phyloP scores from a whole-genome alignment of 805 yeast genomes.

The Starmera dryadoides region DNA sequence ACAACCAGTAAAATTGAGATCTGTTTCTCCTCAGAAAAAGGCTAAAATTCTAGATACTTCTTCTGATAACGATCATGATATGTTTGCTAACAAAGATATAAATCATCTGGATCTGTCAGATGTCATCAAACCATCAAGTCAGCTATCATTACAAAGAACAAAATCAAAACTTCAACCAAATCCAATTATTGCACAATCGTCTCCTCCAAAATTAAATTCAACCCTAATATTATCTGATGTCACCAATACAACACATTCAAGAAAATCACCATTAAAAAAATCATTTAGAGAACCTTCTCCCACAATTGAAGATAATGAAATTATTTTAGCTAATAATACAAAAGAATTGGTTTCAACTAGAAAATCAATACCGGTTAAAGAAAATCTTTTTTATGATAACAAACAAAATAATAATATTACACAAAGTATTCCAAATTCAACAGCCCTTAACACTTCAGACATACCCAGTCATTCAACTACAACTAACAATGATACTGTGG shows the following conservation, averaged over 20 bases:
- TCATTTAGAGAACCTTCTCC: neutral
- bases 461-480: too few species aligned
- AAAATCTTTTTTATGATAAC: too few species aligned
- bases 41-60: constrained; percentile 17
- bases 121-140: neutral
- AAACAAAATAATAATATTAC: too few species aligned
- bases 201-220: neutral
- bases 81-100: constrained; percentile 11
- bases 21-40: constrained; percentile 5
- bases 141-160: neutral
- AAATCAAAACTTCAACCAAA: neutral
- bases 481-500: too few species aligned
- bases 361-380: too few species aligned
- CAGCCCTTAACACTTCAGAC: too few species aligned
- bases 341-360: too few species aligned
- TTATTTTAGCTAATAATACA: neutral
- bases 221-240: neutral
- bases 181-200: too few species aligned
- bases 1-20: constrained; percentile 2
- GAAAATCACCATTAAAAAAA: neutral
- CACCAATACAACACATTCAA: neutral
- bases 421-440: too few species aligned
- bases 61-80: constrained; percentile 10
- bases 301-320: neutral
- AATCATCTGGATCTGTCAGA: constrained; percentile 3